These are phyloP conservation scores for Russula foetens DNA, from an alignment of 768 basidiomycete species.

Conservation along the genomic window DNA sequence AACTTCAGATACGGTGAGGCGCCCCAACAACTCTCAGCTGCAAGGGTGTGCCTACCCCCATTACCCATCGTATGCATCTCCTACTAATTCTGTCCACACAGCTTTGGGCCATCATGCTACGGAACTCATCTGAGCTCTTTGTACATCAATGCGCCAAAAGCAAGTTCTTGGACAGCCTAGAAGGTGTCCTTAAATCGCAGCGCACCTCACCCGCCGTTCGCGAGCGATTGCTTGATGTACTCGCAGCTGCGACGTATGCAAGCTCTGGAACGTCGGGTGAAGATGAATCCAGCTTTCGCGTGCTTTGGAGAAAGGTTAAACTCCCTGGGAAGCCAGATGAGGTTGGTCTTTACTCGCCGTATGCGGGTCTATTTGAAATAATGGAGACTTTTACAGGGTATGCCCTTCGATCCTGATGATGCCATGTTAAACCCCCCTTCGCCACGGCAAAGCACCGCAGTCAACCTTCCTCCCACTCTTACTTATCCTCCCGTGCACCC, in stretches of 20 bases:
- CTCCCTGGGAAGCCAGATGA: conserved; percentile 74
- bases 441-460: conserved; percentile 31
- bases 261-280: conserved; percentile 34
- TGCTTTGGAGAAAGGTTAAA: conserved; percentile 76
- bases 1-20: conserved; percentile 17
- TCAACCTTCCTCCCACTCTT: conserved; percentile 19
- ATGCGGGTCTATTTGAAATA: neutral
- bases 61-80: neutral
- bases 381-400: conserved; percentile 36
- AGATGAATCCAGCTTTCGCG: conserved; percentile 46
- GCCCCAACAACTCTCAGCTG: conserved; percentile 19
- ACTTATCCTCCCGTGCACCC: conserved; percentile 10
- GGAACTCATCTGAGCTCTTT: conserved; percentile 68
- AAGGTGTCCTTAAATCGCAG: conserved; percentile 56
- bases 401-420: conserved; percentile 73
- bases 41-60: conserved; percentile 9
- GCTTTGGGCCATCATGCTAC: conserved; percentile 89
- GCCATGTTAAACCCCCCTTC: conserved; percentile 69
- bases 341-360: conserved; percentile 31
- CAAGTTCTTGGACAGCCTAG: conserved; percentile 74
- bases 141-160: conserved; percentile 59
- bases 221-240: conserved; percentile 71
- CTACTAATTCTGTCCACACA: conserved; percentile 24
- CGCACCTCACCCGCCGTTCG: conserved; percentile 72
- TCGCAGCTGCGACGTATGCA: conserved; percentile 74